Percentiles rank a stretch among this genome's conserved stretches.
phyloP scores from a whole-genome alignment of 768 basidiomycete genomes.

The Boletales sp. region DNA sequence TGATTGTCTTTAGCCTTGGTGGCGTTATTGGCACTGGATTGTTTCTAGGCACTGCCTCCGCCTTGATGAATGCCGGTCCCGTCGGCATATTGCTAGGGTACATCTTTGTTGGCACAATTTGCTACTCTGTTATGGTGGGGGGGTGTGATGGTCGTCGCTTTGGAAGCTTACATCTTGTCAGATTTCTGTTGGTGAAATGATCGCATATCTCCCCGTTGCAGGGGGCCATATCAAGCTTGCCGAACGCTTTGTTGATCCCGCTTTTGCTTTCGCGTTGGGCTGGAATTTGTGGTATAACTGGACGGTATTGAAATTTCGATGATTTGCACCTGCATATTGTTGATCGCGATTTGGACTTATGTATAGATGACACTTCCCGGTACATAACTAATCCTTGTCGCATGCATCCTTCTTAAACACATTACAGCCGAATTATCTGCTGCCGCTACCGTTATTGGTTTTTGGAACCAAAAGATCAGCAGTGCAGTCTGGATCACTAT shows the following conservation, averaged over 20 bases:
- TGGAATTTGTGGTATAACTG: constrained; percentile 39
- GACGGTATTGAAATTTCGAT: constrained; percentile 15
- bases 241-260: constrained; percentile 42
- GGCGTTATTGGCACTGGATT: constrained; percentile 43
- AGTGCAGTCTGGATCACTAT: constrained; percentile 50
- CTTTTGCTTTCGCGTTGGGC: constrained; percentile 39
- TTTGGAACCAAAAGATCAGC: constrained; percentile 36
- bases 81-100: constrained; percentile 46
- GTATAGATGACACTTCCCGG: constrained; percentile 14
- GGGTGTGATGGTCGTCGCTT: too few relatives aligned
- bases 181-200: constrained; percentile 39
- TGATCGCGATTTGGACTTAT: constrained; percentile 4
- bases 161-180: not conserved
- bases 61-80: constrained; percentile 42
- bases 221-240: constrained; percentile 45
- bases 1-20: constrained; percentile 18
- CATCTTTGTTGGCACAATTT: constrained; percentile 34
- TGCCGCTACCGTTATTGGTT: constrained; percentile 45
- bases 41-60: constrained; percentile 32
- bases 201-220: constrained; percentile 39
- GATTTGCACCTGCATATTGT: constrained; percentile 2
- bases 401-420: not conserved
- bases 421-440: constrained; percentile 40
- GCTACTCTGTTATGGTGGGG: constrained; percentile 33
- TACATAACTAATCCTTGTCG: not conserved